Evolutionary conservation across 23 red algal species (phyloP), one percentile per base, ranked within the genome.

Genomic region (Gracilaria domingensis): DNA sequence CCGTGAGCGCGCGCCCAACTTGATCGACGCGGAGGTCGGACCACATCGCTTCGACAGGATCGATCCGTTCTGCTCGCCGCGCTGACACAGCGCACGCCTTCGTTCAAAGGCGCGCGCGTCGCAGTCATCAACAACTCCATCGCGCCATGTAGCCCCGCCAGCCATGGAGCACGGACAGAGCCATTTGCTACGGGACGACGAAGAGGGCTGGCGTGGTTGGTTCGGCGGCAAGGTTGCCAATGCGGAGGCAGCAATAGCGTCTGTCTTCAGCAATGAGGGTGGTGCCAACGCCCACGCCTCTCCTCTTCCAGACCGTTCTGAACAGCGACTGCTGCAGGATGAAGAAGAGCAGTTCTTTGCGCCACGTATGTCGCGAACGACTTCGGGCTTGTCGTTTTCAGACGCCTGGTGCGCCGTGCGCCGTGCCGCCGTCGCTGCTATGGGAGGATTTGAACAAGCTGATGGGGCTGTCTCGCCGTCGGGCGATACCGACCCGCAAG

Each of bases 371-470:
- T 40, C 39, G 54, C 56, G 80, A 8, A 83, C 36, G 26, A 42
- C 80, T 32, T 65, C 80, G 55, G 80, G 61, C 2, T 47, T 83
- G 24, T 65, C 50, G 23, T 83, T 86, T 16, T 42, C 62, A 12
- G 83, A 86, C 8, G 83, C 83, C 8, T 86, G 83, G 83, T 58
- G 56, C 13, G 83, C 83, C 13, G 62, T 86, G 35, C 35, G 83
- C 7, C 59, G 83, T 49, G 83, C 83, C 24, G 83, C 65, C 14
- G 65, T 51, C 1, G 60, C 83, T 20, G 65, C 83, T 13, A 73
- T 86, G 47, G 65, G 56, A 39, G 42, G 26, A 4, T 56, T 86
- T 70, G 83, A 86, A 53, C 58, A 86, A 4, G 12, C 40, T 59
- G 51, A 84, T 64, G 57, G 58, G 6, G 33, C 12, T 42, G 54